Conservation (phyloP, 805 yeast genomes). For the Nakazawaea holstii region DNA sequence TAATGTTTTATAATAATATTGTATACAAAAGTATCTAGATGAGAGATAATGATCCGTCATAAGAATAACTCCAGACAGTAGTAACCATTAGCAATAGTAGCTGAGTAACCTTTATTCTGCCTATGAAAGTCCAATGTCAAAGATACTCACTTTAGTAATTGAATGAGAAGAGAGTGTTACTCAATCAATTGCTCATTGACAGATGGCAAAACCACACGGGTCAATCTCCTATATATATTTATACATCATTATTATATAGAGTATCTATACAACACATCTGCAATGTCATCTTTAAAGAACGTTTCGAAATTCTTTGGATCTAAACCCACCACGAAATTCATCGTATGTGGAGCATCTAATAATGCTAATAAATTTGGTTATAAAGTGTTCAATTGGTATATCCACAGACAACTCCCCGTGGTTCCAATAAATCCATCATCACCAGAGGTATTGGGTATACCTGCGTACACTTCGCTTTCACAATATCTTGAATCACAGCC, state of each 20-base stretch:
- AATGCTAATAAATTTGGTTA: slow-evolving; percentile 63
- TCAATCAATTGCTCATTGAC: no score
- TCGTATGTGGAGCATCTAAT: slow-evolving; percentile 69
- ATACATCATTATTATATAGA: not conserved
- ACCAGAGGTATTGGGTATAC: slow-evolving; percentile 28
- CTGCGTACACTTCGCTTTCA: slow-evolving; percentile 8
- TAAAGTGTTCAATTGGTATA: slow-evolving; percentile 67
- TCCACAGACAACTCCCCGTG: slow-evolving; percentile 48
- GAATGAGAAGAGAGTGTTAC: no score
- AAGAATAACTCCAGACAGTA: no score
- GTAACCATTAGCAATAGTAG: no score
- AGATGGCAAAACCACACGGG: no score
- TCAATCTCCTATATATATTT: no score
- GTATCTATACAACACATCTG: not conserved
- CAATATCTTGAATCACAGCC: slow-evolving; percentile 20
- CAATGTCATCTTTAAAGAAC: slow-evolving; percentile 6
- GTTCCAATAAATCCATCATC: slow-evolving; percentile 62
- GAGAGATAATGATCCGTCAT: no score
- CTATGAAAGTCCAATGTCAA: no score
- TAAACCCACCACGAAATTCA: slow-evolving; percentile 29
- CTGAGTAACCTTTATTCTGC: no score
- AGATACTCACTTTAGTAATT: no score
- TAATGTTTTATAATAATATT: no score
- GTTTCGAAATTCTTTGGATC: slow-evolving; percentile 2
- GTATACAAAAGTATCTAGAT: no score